Base-by-base conservation (phyloP, 2,329 filamentous ascomycete species). In the Ilyonectria robusta region DNA sequence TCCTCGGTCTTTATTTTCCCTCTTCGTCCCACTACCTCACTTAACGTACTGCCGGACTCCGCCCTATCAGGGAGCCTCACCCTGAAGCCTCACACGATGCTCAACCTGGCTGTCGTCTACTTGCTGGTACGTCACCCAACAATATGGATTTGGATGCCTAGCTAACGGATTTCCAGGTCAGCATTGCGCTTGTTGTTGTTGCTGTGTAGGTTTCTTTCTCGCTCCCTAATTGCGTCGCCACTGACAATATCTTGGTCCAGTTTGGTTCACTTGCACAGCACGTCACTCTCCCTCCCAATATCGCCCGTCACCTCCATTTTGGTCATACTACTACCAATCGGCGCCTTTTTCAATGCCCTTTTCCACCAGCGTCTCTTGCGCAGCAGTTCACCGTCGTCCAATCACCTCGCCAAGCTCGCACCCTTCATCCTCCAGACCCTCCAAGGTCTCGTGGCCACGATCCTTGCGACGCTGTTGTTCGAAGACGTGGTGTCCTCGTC, bases 391-490 rank as follows among this genome's bases (percentile, higher is more conserved):
- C 56, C 69, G 42, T 73, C 75, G 35, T 56, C 71, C n/a, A 67
- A 33, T 17, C 61, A 68, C 42, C 58, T 75, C 55, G 61, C 59
- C 6, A 70, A 68, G n/a, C 72, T 81, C 37, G 62, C 76, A 2
- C 79, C 79, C 4, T 69, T 80, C 17, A 67, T 80, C 19, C 68
- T 84, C 10, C 84, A 86, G 55, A 74, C 80, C 11, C 66, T 84
- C 3, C 85, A 87, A 61, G 81, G 77, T 8, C 74, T 85, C 21
- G 42, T 84, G 4, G 77, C 81, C 1, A 80, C 84, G 7, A 75
- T 86, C 6, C 78, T 87, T 2, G 83, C 84, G 2, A 85, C 85
- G 0, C 74, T 87, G 8, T 78, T 86, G 15, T 70, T 81, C 33
- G 75, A 81, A 60, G 74, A 77, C 17, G 67, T 79, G 17, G 60